phyloP scores from a whole-genome alignment of 2,329 filamentous ascomycete genomes.

The Penicillium sp. region DNA sequence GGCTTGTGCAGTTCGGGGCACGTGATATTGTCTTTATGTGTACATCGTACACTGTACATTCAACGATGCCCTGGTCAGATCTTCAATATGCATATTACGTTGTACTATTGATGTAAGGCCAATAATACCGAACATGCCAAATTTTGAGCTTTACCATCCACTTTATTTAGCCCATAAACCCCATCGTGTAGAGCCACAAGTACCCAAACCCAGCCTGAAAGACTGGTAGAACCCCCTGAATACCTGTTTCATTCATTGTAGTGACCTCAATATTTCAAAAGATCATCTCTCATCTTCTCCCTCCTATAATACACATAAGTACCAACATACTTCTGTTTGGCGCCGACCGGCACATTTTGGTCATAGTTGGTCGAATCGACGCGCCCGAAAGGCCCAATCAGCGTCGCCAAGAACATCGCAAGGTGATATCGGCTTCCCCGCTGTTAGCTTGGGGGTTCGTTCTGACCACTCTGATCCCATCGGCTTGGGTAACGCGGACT shows the following conservation, averaged over 20 bases:
- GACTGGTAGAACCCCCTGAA: conserved; percentile 21
- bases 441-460: conserved; percentile 23
- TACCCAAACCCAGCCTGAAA: conserved; percentile 10
- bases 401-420: conserved; percentile 27
- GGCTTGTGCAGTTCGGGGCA: too few relatives aligned
- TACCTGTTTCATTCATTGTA: conserved; percentile 19
- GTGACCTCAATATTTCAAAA: conserved; percentile 3
- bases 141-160: not conserved
- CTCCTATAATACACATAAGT: not conserved
- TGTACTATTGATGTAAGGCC: not conserved
- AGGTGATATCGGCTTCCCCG: conserved; percentile 30
- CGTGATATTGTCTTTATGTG: conserved; percentile 1
- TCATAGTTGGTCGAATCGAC: conserved; percentile 22
- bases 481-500: conserved; percentile 11
- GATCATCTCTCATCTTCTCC: conserved; percentile 1
- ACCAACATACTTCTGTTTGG: conserved; percentile 10
- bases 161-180: not conserved
- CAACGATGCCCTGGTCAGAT: conserved; percentile 1
- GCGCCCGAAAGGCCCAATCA: conserved; percentile 28
- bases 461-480: conserved; percentile 16
- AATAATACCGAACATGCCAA: not conserved
- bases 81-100: conserved; percentile 7
- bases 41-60: not conserved
- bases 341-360: conserved; percentile 17
- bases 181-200: not conserved